A percentile compares a stretch with the other conserved stretches of the same genome.
Evolutionary conservation across 2,329 filamentous ascomycete genomes (phyloP).

Genomic region (Calycina marina): DNA sequence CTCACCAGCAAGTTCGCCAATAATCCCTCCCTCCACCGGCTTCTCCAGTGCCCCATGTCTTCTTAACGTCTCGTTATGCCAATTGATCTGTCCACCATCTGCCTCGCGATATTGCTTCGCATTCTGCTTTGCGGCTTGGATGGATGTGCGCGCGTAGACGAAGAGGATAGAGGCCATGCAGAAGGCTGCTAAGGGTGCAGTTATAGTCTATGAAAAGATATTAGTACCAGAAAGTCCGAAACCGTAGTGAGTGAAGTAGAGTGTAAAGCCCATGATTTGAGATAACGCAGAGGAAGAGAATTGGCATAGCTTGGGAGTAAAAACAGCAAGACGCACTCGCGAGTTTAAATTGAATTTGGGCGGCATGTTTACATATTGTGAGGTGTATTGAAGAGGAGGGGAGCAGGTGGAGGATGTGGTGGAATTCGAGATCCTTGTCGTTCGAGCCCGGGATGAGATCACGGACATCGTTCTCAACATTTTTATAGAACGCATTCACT

Average conservation of each 20-base stretch:
- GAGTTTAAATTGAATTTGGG: constrained; percentile 19
- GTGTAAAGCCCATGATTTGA: too few relatives aligned
- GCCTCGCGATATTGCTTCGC: constrained; percentile 43
- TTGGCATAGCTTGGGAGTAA: too few relatives aligned
- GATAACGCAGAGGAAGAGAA: too few relatives aligned
- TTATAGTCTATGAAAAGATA: constrained; percentile 23
- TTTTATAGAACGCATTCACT: too few relatives aligned
- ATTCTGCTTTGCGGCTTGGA: constrained; percentile 50
- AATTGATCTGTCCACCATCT: constrained; percentile 39
- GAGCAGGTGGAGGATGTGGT: too few relatives aligned
- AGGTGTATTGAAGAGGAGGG: too few relatives aligned
- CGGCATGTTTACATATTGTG: constrained; percentile 9
- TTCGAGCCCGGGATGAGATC: constrained; percentile 1
- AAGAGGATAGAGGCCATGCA: constrained; percentile 38
- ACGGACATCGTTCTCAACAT: constrained; percentile 3
- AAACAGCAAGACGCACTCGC: constrained; percentile 7
- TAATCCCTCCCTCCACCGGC: constrained; percentile 22
- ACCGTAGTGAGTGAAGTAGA: too few relatives aligned
- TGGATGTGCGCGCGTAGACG: constrained; percentile 48
- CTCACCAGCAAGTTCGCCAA: constrained; percentile 19
- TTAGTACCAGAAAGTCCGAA: too few relatives aligned
- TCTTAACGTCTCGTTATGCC: constrained; percentile 37
- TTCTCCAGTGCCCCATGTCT: constrained; percentile 34
- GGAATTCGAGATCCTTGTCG: too few relatives aligned
- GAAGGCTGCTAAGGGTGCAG: constrained; percentile 36